These are phyloP conservation scores for Rhodamnia argentea DNA, from an alignment of 345 rosid species.

Conservation along the genomic window DNA sequence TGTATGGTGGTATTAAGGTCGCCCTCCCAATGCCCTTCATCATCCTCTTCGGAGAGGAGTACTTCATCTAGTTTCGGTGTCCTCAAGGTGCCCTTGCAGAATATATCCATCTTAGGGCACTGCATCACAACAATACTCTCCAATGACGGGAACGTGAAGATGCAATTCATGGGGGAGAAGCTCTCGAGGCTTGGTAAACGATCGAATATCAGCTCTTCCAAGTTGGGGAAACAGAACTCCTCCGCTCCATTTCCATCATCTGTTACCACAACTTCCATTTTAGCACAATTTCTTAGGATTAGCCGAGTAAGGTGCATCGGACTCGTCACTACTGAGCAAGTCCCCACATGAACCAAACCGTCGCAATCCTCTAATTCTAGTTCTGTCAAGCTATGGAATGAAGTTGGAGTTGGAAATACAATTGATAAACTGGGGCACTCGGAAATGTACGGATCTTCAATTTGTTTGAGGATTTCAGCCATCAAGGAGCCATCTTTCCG, in stretches of 20 bases:
- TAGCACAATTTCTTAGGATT: accelerated
- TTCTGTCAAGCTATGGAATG: accelerated
- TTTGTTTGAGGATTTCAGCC: background rate
- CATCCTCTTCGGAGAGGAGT: accelerated
- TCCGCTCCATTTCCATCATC: background rate
- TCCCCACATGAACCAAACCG: too few relatives aligned
- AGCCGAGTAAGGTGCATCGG: background rate
- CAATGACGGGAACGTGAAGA: background rate
- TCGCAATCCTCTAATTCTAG: accelerated
- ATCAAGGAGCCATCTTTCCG: background rate
- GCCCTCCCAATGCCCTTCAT: background rate
- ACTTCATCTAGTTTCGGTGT: accelerated
- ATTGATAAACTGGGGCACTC: accelerated
- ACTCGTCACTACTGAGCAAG: background rate
- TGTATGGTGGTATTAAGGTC: background rate
- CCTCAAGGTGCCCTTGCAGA: background rate
- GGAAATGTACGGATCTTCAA: accelerated
- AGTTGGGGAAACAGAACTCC: background rate
- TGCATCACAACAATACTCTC: accelerated
- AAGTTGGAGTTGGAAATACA: accelerated
- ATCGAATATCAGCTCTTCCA: accelerated
- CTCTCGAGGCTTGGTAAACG: background rate
- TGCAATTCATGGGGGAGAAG: accelerated
- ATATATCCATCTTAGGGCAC: background rate
- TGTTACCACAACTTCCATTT: accelerated